A percentile compares a stretch with the other conserved stretches of the same genome.
These are phyloP conservation scores for Trichosporon inkin DNA, from an alignment of 1,284 basidiomycete genomes.

Conservation along the genomic window DNA sequence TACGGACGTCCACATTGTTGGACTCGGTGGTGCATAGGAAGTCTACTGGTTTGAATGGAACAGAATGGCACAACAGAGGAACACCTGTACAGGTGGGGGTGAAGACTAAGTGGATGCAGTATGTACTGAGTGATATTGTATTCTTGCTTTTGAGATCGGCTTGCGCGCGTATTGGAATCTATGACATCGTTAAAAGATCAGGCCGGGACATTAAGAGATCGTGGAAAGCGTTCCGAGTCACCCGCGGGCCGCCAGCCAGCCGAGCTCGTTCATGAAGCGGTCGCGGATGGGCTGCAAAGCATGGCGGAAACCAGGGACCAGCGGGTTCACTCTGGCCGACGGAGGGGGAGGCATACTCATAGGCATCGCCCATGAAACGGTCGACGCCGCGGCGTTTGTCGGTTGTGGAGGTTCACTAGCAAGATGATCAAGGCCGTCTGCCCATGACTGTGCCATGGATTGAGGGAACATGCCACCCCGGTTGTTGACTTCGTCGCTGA, in stretches of 20 bases:
- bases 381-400: not conserved
- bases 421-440: slow-evolving; percentile 31
- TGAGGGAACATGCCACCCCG: slow-evolving; percentile 44
- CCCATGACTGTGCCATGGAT: slow-evolving; percentile 35
- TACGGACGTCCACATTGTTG: not conserved
- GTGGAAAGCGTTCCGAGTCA: not conserved
- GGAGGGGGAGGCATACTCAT: slow-evolving; percentile 8
- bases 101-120: not conserved
- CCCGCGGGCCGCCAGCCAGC: slow-evolving; percentile 31
- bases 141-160: slow-evolving; percentile 1
- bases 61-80: slow-evolving; percentile 1
- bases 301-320: slow-evolving; percentile 32
- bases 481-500: slow-evolving; percentile 41
- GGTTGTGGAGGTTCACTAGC: not conserved
- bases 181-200: not conserved
- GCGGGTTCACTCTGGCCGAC: slow-evolving; percentile 10
- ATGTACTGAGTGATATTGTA: not conserved
- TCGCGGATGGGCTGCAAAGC: slow-evolving; percentile 33
- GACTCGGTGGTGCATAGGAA: not conserved
- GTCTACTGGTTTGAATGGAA: not conserved
- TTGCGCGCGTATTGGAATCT: not conserved
- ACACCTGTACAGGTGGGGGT: not conserved
- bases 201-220: not conserved
- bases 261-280: slow-evolving; percentile 34
- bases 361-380: slow-evolving; percentile 19